phyloP scores from a whole-genome alignment of 208 protist species.

The Leishmania gerbilli region DNA sequence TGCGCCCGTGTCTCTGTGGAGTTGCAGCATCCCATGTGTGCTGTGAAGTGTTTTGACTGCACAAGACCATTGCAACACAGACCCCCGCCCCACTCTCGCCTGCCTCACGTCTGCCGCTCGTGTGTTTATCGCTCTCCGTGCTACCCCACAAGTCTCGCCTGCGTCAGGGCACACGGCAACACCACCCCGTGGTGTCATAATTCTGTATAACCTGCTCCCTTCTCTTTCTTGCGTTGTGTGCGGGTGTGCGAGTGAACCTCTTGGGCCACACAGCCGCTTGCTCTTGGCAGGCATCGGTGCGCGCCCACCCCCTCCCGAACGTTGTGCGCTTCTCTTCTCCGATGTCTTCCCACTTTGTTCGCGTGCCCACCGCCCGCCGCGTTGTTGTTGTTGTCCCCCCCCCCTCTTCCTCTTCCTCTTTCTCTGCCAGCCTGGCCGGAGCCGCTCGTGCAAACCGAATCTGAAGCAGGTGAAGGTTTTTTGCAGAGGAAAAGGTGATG shows the following conservation, averaged over 20 bases:
- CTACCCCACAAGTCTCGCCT: neutral
- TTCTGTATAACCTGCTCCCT: neutral
- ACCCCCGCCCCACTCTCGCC: neutral
- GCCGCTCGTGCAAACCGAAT: neutral
- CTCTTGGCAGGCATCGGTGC: neutral
- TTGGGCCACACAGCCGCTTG: neutral
- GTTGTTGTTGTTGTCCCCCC: neutral
- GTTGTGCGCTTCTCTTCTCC: neutral
- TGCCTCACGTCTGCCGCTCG: neutral
- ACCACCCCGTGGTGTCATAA: neutral
- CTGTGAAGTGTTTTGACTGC: neutral
- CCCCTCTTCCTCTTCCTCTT: too few species aligned
- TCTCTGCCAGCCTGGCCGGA: neutral
- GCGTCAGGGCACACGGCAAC: neutral
- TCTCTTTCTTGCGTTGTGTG: neutral
- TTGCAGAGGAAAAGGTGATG: neutral
- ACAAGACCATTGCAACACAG: neutral
- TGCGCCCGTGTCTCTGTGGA: neutral
- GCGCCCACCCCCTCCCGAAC: neutral
- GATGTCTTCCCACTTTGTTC: conserved; percentile 6
- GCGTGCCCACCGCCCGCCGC: neutral
- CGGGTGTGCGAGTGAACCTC: neutral
- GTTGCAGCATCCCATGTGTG: neutral
- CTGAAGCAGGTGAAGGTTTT: neutral
- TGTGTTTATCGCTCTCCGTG: neutral